Evolutionary conservation across 2,329 filamentous ascomycete species (phyloP).

Genomic region (Sclerotinia subarctica): DNA sequence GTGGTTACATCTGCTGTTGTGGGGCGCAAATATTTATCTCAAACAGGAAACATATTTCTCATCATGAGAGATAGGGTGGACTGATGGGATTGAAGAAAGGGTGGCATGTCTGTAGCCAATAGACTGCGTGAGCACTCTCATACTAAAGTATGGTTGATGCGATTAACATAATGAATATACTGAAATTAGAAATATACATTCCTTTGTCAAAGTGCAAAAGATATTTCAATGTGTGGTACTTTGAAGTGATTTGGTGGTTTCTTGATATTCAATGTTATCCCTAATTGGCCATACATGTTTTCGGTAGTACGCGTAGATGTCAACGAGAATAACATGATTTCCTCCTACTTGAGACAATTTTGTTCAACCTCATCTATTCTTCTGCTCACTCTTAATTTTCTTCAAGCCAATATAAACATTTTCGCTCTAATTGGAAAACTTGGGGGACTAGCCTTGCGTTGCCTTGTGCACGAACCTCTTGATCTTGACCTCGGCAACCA

Average conservation of each 20-base stretch:
- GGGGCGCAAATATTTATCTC: constrained; percentile 19
- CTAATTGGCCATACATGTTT: background rate
- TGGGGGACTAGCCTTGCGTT: background rate
- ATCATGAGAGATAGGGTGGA: constrained; percentile 1
- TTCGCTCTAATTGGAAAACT: background rate
- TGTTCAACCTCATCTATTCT: background rate
- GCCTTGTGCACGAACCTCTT: constrained; percentile 3
- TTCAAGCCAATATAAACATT: background rate
- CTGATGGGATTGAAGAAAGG: constrained; percentile 3
- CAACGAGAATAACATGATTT: background rate
- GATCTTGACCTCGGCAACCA: constrained; percentile 8
- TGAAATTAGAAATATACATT: constrained; percentile 20
- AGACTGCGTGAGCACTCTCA: constrained; percentile 21
- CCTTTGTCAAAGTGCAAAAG: constrained; percentile 6
- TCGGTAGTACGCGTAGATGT: background rate
- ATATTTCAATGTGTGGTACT: background rate
- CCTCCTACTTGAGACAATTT: background rate
- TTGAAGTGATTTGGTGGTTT: background rate
- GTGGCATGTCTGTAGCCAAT: constrained; percentile 21
- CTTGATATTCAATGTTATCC: background rate
- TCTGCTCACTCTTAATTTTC: background rate
- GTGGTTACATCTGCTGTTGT: constrained; percentile 15
- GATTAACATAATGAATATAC: constrained; percentile 25
- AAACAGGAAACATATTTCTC: constrained; percentile 7
- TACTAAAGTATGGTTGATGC: constrained; percentile 20